Evolutionary conservation across 2,329 filamentous ascomycete genomes (phyloP).

Genomic region (Fusarium duplospermum): DNA sequence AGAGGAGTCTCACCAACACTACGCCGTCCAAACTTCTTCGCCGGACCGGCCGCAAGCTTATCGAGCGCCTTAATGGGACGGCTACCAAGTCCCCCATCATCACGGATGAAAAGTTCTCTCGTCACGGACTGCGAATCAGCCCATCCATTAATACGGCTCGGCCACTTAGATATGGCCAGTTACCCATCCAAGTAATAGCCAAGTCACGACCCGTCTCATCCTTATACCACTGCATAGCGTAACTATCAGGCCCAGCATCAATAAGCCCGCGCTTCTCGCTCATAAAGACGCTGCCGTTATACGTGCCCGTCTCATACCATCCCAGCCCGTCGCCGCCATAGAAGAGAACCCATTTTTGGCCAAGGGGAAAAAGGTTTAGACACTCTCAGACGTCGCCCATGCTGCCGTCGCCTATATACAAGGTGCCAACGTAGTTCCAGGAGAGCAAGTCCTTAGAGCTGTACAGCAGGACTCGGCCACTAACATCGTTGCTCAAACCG

Average conservation of each 20-base stretch:
- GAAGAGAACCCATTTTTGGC: slow-evolving; percentile 44
- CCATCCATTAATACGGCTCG: slow-evolving; percentile 46
- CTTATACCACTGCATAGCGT: slow-evolving; percentile 48
- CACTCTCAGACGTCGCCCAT: slow-evolving; percentile 43
- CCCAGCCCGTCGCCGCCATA: slow-evolving; percentile 38
- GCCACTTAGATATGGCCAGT: slow-evolving; percentile 44
- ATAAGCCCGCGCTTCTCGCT: slow-evolving; percentile 42
- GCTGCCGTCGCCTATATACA: slow-evolving; percentile 41
- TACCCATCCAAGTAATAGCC: slow-evolving; percentile 44
- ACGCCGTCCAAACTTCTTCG: slow-evolving; percentile 21
- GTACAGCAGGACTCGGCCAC: slow-evolving; percentile 39
- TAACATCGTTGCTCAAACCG: slow-evolving; percentile 28
- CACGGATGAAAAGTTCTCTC: slow-evolving; percentile 44
- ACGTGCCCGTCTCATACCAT: slow-evolving; percentile 40
- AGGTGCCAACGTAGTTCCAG: slow-evolving; percentile 38
- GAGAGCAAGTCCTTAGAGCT: slow-evolving; percentile 25
- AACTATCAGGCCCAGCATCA: slow-evolving; percentile 43
- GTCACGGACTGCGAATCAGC: slow-evolving; percentile 45
- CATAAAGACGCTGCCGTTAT: slow-evolving; percentile 36
- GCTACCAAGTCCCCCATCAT: slow-evolving; percentile 44
- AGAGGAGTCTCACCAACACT: slow-evolving; percentile 28
- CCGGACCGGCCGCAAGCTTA: slow-evolving; percentile 30
- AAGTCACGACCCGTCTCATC: slow-evolving; percentile 44
- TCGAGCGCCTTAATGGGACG: slow-evolving; percentile 40
- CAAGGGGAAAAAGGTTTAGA: slow-evolving; percentile 44